Percentiles rank a stretch among this genome's conserved stretches.
Evolutionary conservation across 768 basidiomycete genomes (phyloP).

Genomic region (Rhodosporidiobolus sp.): DNA sequence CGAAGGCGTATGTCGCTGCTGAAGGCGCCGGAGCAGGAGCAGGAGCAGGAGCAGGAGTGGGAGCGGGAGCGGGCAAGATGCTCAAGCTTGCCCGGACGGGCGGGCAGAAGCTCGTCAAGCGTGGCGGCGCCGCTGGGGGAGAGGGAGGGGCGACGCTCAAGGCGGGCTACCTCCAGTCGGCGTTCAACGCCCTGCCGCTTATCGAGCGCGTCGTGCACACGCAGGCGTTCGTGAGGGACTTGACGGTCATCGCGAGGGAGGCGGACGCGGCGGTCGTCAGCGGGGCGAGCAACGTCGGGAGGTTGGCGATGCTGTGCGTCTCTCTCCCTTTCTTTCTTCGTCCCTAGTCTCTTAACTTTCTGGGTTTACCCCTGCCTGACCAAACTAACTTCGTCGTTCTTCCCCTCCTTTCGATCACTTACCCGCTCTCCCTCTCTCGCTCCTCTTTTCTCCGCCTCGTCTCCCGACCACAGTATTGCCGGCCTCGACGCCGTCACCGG

Average conservation of each 20-base stretch:
- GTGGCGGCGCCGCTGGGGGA: neutral
- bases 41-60: neutral
- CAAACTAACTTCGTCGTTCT: too few species aligned
- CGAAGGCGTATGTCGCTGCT: slow-evolving; percentile 16
- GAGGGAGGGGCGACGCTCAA: neutral
- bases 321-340: neutral
- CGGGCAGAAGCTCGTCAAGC: neutral
- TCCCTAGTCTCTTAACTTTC: too few species aligned
- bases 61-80: neutral
- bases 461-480: slow-evolving; percentile 22
- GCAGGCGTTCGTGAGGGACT: slow-evolving; percentile 25
- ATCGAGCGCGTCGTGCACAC: slow-evolving; percentile 23
- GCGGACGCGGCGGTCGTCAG: slow-evolving; percentile 32
- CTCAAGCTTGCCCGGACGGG: neutral
- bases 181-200: slow-evolving; percentile 26
- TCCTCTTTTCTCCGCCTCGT: too few species aligned
- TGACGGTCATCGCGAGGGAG: slow-evolving; percentile 18
- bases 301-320: slow-evolving; percentile 34
- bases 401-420: too few species aligned
- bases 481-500: slow-evolving; percentile 23
- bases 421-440: too few species aligned
- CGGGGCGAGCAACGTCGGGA: slow-evolving; percentile 30
- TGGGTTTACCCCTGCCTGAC: too few species aligned
- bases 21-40: neutral
- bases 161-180: slow-evolving; percentile 20